Conservation (phyloP, 305 asterid species). For the Fraxinus xanthoxyloides region DNA sequence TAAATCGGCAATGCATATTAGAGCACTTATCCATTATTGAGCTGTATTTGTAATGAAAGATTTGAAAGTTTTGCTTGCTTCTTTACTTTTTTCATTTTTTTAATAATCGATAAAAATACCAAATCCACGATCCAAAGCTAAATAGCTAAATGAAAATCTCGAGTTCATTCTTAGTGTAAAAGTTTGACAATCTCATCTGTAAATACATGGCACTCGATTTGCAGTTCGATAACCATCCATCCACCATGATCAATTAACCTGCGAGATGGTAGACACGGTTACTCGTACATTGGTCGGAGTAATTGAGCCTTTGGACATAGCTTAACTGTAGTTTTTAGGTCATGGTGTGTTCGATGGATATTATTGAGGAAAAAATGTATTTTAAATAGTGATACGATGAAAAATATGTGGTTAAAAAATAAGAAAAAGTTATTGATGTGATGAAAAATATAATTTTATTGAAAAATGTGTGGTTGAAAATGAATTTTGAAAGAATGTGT, state of each 20-base stretch:
- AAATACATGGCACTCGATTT: background rate
- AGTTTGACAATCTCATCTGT: background rate
- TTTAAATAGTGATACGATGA: no score
- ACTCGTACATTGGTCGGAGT: background rate
- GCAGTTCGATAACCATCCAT: background rate
- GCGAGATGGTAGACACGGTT: background rate
- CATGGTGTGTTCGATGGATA: no score
- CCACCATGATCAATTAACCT: background rate
- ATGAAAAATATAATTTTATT: no score
- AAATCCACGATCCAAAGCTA: background rate
- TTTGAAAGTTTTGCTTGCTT: background rate
- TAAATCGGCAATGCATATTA: background rate
- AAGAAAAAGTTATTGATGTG: no score
- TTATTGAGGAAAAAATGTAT: no score
- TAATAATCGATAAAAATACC: background rate
- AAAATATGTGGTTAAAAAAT: no score
- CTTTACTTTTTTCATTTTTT: background rate
- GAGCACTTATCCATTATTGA: background rate
- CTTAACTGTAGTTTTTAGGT: background rate
- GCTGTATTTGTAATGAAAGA: background rate
- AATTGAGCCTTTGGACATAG: background rate
- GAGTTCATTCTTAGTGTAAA: background rate
- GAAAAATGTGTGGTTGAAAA: no score
- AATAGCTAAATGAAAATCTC: background rate
- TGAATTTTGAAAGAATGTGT: no score